A percentile compares a stretch with the other conserved stretches of the same genome.
Evolutionary conservation across 495 filamentous ascomycete genomes (phyloP).

Genomic region (Aspergillus biplanus): DNA sequence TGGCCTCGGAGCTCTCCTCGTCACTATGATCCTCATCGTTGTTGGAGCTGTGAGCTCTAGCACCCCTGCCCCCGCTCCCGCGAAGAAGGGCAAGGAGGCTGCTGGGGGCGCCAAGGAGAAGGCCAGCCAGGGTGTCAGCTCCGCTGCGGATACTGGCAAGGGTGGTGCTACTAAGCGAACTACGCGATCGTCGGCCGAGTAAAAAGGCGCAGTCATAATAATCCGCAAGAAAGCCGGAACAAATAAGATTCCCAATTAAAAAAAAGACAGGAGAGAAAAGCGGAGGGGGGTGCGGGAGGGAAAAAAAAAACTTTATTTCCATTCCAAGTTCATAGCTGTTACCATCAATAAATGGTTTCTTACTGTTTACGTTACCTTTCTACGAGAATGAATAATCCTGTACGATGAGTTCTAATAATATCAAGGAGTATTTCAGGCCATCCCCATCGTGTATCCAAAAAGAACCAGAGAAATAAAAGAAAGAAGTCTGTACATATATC

Average conservation of each 20-base stretch:
- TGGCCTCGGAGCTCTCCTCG: conserved; percentile 68
- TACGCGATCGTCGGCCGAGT: conserved; percentile 61
- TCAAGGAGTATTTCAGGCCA: neutral
- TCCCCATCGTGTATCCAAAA: conserved; percentile 2
- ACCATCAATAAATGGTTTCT: conserved; percentile 17
- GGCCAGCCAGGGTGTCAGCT: conserved; percentile 66
- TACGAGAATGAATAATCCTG: conserved; percentile 22
- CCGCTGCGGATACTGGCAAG: conserved; percentile 69
- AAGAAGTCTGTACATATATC: neutral
- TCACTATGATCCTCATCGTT: conserved; percentile 70
- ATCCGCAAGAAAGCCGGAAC: neutral
- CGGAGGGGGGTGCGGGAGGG: neutral
- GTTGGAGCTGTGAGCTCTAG: conserved; percentile 59
- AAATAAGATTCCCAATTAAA: conserved; percentile 2
- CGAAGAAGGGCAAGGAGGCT: conserved; percentile 72
- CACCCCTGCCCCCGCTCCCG: conserved; percentile 57
- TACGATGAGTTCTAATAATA: conserved; percentile 19
- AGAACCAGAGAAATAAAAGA: neutral
- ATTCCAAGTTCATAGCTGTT: conserved; percentile 20
- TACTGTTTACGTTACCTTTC: conserved; percentile 16
- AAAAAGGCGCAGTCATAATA: conserved; percentile 19
- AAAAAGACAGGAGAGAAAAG: conserved; percentile 9
- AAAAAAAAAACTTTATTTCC: conserved; percentile 11
- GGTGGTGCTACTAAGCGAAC: conserved; percentile 66
- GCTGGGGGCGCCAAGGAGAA: conserved; percentile 80